Evolutionary conservation across 805 yeast species (phyloP), one percentile per base, ranked within the genome.

Genomic region (Kluyveromyces dobzhanskii): DNA sequence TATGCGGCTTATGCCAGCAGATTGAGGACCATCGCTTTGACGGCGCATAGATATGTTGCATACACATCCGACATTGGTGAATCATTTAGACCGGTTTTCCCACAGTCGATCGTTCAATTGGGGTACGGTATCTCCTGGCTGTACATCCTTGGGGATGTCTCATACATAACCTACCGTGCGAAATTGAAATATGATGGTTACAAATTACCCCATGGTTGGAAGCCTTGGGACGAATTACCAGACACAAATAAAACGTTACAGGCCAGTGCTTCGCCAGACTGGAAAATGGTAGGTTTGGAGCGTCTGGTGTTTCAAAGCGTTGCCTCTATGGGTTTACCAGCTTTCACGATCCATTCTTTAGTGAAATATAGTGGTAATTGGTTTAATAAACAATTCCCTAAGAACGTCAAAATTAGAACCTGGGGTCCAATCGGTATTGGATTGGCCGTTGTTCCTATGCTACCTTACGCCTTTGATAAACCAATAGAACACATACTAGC

Each of bases 61-160:
- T 84, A 85, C 60, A 83, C 94, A 2, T 80, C 88, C 0, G 94
- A 84, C 56, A 76, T 84, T 49, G 94, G 94, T 24, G 94, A 84
- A 54, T 80, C 88, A 9, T 85, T 84, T 62, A 69, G 94, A 38
- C 92, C 92, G 1, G 80, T 84, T 9, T 88, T 85, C 3, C 80
- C 77, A 50, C 87, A 88, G 1, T 46, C 49, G 25, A 42, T 80
- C n/a, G 92, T 84, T 14, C 68, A 62, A 11, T 44, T 73, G 3
- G 80, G 90, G 21, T 84, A 84, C 56, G 85, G 77, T 27, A 63
- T 84, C 30, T 78, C 87, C 6, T 85, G 92, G 92, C 62, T 73
- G 1, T 84, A 84, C 53, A 68, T 84, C 17, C 50, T 80, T 7
- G 87, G 86, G 9, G 94, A 85, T 61, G 88, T 82, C 13, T 69